These are phyloP conservation scores for Volvox africanus DNA, from an alignment of 139 green algal species.

Conservation along the genomic window DNA sequence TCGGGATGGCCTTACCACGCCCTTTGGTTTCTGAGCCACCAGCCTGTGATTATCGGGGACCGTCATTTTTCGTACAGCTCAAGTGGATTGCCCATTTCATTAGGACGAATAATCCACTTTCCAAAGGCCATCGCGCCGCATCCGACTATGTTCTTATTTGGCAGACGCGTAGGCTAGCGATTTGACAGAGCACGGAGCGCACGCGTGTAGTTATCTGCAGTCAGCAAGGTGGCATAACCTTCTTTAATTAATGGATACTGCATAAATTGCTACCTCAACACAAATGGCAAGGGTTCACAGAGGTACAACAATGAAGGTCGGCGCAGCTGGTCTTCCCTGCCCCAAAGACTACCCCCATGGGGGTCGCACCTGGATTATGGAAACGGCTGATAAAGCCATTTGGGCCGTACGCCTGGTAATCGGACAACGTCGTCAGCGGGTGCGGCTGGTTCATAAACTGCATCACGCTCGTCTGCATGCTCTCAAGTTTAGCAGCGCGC, in stretches of 20 bases:
- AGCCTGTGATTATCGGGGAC: neutral
- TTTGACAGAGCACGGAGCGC: neutral
- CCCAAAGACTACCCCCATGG: neutral
- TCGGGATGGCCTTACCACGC: neutral
- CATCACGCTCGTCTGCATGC: conserved; percentile 72
- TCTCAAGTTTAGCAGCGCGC: neutral
- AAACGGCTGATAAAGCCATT: conserved; percentile 90
- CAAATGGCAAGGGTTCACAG: neutral
- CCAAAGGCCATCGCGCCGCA: neutral
- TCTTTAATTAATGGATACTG: neutral
- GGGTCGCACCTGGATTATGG: conserved; percentile 88
- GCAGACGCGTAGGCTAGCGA: neutral
- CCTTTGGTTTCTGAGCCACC: neutral
- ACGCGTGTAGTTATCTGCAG: conserved; percentile 39
- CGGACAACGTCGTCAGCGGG: conserved; percentile 91
- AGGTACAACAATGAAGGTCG: neutral
- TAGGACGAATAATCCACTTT: neutral
- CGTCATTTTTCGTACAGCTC: neutral
- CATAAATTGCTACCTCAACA: neutral
- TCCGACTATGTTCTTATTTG: neutral
- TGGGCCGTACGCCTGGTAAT: conserved; percentile 88
- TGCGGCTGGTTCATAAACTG: conserved; percentile 95
- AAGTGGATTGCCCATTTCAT: neutral
- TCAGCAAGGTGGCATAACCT: neutral
- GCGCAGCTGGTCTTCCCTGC: neutral